A percentile compares a stretch with the other conserved stretches of the same genome.
Conservation (phyloP, 1,139 yeast genomes). For the Lodderomyces orthopsilosis region DNA sequence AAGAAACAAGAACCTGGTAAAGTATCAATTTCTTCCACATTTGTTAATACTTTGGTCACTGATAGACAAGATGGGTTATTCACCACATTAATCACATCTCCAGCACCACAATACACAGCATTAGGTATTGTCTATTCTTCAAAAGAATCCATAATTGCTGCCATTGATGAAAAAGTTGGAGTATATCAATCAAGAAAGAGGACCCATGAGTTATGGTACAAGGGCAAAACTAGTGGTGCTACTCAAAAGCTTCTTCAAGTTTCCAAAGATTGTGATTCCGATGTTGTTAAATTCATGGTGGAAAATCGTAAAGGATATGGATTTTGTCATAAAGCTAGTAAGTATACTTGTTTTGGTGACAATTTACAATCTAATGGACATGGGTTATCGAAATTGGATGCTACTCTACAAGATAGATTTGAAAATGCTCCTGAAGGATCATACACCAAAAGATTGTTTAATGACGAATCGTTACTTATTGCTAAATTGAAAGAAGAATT, state of each 20-base stretch:
- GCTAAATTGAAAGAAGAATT: conserved; percentile 96
- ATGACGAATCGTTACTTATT: conserved; percentile 67
- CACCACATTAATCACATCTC: conserved; percentile 81
- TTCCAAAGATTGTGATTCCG: conserved; percentile 87
- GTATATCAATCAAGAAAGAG: conserved; percentile 91
- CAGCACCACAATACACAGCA: conserved; percentile 49
- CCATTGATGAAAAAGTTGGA: conserved; percentile 79
- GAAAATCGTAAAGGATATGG: conserved; percentile 75
- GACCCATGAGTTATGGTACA: conserved; percentile 85
- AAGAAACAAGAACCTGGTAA: conserved; percentile 28
- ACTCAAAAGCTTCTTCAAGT: conserved; percentile 71
- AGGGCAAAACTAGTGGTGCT: conserved; percentile 94
- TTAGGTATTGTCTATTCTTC: conserved; percentile 93
- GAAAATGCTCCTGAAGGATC: conserved; percentile 82
- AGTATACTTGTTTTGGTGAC: conserved; percentile 68
- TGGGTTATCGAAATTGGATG: conserved; percentile 67
- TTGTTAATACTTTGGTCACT: conserved; percentile 60
- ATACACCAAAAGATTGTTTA: conserved; percentile 83
- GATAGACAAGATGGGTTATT: conserved; percentile 86
- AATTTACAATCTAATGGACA: conserved; percentile 47
- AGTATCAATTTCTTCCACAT: conserved; percentile 49
- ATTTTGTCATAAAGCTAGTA: conserved; percentile 83
- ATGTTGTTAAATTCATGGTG: conserved; percentile 82
- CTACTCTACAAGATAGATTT: conserved; percentile 54
- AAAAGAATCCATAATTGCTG: conserved; percentile 72